Base-by-base conservation (phyloP, 2,329 filamentous ascomycete species). In the Verticillium zaregamsianum region DNA sequence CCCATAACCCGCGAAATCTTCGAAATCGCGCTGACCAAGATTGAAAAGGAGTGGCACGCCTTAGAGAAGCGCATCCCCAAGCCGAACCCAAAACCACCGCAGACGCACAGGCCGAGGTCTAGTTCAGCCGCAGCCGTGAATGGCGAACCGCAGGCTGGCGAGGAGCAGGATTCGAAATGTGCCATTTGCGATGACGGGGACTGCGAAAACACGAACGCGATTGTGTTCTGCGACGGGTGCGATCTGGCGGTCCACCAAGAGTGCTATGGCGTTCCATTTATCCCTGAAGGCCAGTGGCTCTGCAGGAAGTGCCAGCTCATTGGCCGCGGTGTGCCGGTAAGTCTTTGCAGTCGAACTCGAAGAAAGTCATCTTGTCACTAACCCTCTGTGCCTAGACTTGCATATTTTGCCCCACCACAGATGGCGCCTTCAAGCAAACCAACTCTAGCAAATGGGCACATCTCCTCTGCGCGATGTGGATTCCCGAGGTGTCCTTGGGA, bases 101-200 rank as follows among this genome's bases (percentile, higher is more conserved):
- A 97, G 76, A 97, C 93, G 3, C 93, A 97, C 72, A 85, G 94
- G 39, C 94, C 93, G 20, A 87, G 94, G 63, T 97, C 94, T 54
- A 96, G 93, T 74, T 97, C 93, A 61, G 94, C 94, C 56, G 94
- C 92, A 31, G 94, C 95, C 6, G 94, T 98, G 20, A 98, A 97
- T 74, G 94, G 95, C 61, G 95, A 98, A 77, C 89, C 91, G 55
- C 87, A 90, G 66, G 88, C 85, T 32, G 92, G 92, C 23, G 95
- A 98, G 76, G 94, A 98, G 75, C 93, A 95, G 68, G 95, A 99
- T 75, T 97, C 90, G 68, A 98, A 97, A 75, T 99, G 95, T 73
- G 93, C 92, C 25, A 96, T 99, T 62, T 99, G 95, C 73, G 95
- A 99, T 72, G 95, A 99, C 71, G 95, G 95, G n/a, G 95, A 99